These are phyloP conservation scores for Leishmania arabica DNA, from an alignment of 208 protist genomes.

Conservation along the genomic window DNA sequence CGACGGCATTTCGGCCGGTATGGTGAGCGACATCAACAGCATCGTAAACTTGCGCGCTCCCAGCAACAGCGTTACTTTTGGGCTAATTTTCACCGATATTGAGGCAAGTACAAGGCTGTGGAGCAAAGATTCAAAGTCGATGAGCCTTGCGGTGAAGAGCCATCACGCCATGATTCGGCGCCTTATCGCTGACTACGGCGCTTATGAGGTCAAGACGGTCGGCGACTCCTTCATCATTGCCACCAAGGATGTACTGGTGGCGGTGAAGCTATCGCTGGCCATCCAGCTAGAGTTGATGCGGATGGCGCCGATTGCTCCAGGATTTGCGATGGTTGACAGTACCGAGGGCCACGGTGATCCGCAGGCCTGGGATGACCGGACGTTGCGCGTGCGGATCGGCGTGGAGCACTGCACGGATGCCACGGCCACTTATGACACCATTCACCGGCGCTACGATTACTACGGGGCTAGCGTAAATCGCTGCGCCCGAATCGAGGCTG, in stretches of 20 bases:
- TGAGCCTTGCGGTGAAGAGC: slow-evolving; percentile 63
- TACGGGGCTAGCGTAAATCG: slow-evolving; percentile 90
- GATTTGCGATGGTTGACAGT: slow-evolving; percentile 63
- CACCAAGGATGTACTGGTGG: slow-evolving; percentile 57
- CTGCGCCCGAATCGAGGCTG: slow-evolving; percentile 71
- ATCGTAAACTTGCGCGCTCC: slow-evolving; percentile 46
- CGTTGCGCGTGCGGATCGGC: slow-evolving; percentile 66
- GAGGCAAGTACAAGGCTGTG: slow-evolving; percentile 82
- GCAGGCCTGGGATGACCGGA: slow-evolving; percentile 37
- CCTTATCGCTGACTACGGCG: slow-evolving; percentile 64
- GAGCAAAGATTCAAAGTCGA: slow-evolving; percentile 58
- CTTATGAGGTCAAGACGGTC: slow-evolving; percentile 85
- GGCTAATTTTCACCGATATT: slow-evolving; percentile 82
- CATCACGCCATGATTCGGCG: slow-evolving; percentile 71
- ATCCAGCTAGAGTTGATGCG: slow-evolving; percentile 83
- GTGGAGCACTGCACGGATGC: slow-evolving; percentile 80
- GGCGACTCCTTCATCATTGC: slow-evolving; percentile 90
- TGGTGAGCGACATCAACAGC: slow-evolving; percentile 46
- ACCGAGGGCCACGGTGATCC: slow-evolving; percentile 56
- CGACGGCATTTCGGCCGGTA: slow-evolving; percentile 48
- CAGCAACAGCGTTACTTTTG: slow-evolving; percentile 48
- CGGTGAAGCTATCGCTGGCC: slow-evolving; percentile 65
- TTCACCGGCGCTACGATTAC: slow-evolving; percentile 85
- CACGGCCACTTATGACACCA: slow-evolving; percentile 59
- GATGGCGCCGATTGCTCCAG: slow-evolving; percentile 51